These are phyloP conservation scores for Ambrosia trifida DNA, from an alignment of 129 eudicot species.

Conservation along the genomic window DNA sequence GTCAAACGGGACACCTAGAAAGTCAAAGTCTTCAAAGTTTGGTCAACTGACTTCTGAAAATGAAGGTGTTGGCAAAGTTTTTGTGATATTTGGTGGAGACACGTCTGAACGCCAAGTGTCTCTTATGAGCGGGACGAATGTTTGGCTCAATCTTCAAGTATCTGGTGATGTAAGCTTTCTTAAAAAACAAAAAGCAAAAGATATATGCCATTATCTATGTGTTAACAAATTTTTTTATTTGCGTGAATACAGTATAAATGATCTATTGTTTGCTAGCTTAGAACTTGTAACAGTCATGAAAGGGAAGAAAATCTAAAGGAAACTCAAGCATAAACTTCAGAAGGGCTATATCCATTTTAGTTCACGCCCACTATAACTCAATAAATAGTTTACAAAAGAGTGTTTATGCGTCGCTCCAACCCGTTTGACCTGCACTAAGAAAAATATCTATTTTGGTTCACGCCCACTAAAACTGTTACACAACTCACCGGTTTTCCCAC, in stretches of 20 bases:
- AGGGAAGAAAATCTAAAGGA: background rate
- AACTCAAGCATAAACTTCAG: background rate
- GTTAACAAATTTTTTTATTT: background rate
- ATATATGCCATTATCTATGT: background rate
- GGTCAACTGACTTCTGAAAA: constrained; percentile 29
- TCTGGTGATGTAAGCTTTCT: constrained; percentile 67
- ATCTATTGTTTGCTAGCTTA: background rate
- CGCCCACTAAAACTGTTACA: background rate
- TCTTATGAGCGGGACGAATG: constrained; percentile 96
- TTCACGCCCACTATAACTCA: too few species aligned
- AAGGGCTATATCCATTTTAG: background rate
- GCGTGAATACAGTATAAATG: background rate
- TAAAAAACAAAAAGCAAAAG: background rate
- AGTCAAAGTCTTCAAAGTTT: constrained; percentile 37
- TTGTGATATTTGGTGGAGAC: constrained; percentile 88
- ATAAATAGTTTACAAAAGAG: too few species aligned
- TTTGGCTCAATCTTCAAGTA: constrained; percentile 86
- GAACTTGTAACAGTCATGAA: background rate
- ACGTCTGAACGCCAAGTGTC: constrained; percentile 96
- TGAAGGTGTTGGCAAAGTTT: constrained; percentile 50
- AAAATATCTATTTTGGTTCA: too few species aligned
- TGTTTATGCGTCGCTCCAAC: too few species aligned
- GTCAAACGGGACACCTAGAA: constrained; percentile 41
- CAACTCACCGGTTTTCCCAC: background rate
- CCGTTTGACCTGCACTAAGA: too few species aligned